Percentiles rank a stretch among this genome's conserved stretches.
Evolutionary conservation across 495 filamentous ascomycete species (phyloP).

Genomic region (Aspergillus leporis): DNA sequence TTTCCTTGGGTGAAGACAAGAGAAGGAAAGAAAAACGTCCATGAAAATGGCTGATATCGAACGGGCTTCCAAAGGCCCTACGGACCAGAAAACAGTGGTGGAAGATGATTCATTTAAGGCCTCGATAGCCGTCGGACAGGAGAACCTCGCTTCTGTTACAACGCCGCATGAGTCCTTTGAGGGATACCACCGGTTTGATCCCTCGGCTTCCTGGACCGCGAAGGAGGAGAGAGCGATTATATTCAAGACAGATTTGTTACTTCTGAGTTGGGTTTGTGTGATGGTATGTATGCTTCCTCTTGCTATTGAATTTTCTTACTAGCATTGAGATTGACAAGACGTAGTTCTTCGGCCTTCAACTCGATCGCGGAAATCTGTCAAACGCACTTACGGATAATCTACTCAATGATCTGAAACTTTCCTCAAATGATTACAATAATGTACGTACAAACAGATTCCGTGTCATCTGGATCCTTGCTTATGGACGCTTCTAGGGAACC

Average conservation of each 20-base stretch:
- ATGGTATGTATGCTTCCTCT: conserved; percentile 20
- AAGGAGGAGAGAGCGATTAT: conserved; percentile 52
- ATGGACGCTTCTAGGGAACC: conserved; percentile 21
- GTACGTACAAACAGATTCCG: conserved; percentile 11
- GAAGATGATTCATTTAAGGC: conserved; percentile 17
- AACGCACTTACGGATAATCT: conserved; percentile 57
- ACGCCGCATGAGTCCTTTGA: conserved; percentile 40
- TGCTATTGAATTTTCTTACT: background rate
- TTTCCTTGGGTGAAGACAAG: background rate
- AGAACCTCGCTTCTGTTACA: conserved; percentile 22
- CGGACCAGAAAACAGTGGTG: background rate
- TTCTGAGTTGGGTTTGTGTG: conserved; percentile 49
- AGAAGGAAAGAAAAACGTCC: background rate
- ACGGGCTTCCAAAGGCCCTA: conserved; percentile 14
- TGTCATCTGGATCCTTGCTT: background rate
- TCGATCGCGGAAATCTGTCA: conserved; percentile 55
- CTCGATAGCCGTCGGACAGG: conserved; percentile 20
- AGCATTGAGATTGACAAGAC: background rate
- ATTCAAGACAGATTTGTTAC: conserved; percentile 49
- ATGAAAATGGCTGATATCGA: conserved; percentile 21
- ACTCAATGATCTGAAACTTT: conserved; percentile 51
- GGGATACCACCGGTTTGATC: conserved; percentile 52
- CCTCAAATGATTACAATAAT: conserved; percentile 47
- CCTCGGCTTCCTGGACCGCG: conserved; percentile 49
- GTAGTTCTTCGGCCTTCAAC: conserved; percentile 55